Percentiles rank a stretch among this genome's conserved stretches.
Evolutionary conservation across 768 basidiomycete genomes (phyloP).

Genomic region (Exidia glandulosa): DNA sequence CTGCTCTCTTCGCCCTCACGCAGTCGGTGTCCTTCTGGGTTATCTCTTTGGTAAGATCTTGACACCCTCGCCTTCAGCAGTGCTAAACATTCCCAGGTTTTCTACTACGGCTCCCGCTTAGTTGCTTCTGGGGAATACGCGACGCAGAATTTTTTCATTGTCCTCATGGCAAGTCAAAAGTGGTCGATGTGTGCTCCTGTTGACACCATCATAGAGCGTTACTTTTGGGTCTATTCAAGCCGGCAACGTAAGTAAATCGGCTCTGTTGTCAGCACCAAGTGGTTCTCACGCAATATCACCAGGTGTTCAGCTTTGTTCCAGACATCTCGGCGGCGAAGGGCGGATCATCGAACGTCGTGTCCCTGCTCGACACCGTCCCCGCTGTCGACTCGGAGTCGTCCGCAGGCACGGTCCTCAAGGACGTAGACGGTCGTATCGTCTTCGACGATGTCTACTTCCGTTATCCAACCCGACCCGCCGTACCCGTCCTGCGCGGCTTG

Average conservation of each 20-base stretch:
- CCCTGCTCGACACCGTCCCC: conserved; percentile 58
- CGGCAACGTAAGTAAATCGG: too few relatives aligned
- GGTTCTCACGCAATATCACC: too few relatives aligned
- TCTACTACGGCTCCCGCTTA: conserved; percentile 63
- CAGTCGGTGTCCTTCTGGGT: conserved; percentile 70
- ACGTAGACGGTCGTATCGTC: conserved; percentile 50
- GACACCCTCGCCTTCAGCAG: too few relatives aligned
- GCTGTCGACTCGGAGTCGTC: conserved; percentile 73
- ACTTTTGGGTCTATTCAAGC: conserved; percentile 80
- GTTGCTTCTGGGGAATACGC: conserved; percentile 43
- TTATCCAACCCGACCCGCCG: conserved; percentile 78
- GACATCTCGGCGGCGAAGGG: conserved; percentile 78
- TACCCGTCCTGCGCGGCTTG: conserved; percentile 76
- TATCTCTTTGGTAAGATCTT: conserved; percentile 73
- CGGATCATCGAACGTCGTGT: conserved; percentile 65
- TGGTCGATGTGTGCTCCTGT: too few relatives aligned
- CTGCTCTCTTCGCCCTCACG: conserved; percentile 57
- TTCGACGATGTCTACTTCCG: conserved; percentile 81
- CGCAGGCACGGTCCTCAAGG: conserved; percentile 39
- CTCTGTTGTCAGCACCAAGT: too few relatives aligned
- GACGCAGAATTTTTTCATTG: conserved; percentile 68
- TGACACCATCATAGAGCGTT: too few relatives aligned
- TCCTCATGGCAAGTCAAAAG: too few relatives aligned
- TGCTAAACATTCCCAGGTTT: too few relatives aligned
- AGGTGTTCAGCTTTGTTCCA: conserved; percentile 77